Conservation (phyloP, 495 filamentous ascomycete genomes). For the Aspergillus bridgeri region DNA sequence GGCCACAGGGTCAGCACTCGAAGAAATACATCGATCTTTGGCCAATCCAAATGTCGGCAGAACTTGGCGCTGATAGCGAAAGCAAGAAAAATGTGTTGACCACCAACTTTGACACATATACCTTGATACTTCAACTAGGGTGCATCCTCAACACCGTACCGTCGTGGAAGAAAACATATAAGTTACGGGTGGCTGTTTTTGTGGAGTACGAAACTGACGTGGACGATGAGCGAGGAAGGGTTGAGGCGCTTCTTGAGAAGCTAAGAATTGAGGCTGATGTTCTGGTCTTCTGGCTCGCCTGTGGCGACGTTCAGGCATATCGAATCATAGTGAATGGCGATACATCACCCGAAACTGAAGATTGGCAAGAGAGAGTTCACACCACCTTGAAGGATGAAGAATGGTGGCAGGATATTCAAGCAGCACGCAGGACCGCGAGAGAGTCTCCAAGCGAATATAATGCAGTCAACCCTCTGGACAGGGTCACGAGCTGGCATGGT, state of each 20-base stretch:
- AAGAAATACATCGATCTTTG: constrained; percentile 87
- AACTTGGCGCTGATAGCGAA: constrained; percentile 61
- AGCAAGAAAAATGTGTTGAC: constrained; percentile 67
- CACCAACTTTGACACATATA: constrained; percentile 92
- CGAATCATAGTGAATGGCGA: constrained; percentile 74
- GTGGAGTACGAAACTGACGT: constrained; percentile 88
- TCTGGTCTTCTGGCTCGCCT: constrained; percentile 77
- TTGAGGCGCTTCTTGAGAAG: constrained; percentile 74
- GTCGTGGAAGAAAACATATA: constrained; percentile 74
- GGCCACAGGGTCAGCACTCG: constrained; percentile 47
- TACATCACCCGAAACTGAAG: constrained; percentile 32
- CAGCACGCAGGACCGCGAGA: constrained; percentile 44
- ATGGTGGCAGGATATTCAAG: constrained; percentile 81
- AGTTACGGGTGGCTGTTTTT: constrained; percentile 75
- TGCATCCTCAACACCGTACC: constrained; percentile 82
- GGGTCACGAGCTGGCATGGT: constrained; percentile 48
- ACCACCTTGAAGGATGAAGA: constrained; percentile 62
- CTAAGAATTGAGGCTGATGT: constrained; percentile 77
- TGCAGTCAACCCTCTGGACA: constrained; percentile 19
- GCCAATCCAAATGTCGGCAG: constrained; percentile 83
- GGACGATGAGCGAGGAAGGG: constrained; percentile 69
- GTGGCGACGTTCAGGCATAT: constrained; percentile 67
- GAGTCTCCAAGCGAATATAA: constrained; percentile 16
- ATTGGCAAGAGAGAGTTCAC: constrained; percentile 52
- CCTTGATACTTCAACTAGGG: constrained; percentile 79